These are phyloP conservation scores for Persicaria maculosa DNA, from an alignment of 148 eudicot species.

Conservation along the genomic window DNA sequence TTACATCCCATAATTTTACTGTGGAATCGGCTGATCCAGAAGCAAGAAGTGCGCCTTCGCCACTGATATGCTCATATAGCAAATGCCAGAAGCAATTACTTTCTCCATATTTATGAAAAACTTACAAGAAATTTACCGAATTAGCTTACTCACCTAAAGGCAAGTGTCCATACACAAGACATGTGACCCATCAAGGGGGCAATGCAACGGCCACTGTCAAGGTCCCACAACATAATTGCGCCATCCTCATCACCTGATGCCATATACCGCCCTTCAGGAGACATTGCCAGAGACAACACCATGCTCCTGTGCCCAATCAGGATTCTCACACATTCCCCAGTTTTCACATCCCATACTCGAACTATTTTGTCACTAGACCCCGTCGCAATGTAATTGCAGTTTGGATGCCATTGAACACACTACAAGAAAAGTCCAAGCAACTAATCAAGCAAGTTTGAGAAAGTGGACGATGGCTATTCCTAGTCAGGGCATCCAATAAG, in stretches of 20 bases:
- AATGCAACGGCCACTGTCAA: constrained; percentile 83
- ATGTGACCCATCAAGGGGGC: constrained; percentile 87
- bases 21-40: constrained; percentile 99
- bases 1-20: constrained; percentile 95
- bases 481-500: too few species aligned
- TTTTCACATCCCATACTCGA: constrained; percentile 94
- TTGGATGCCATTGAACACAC: constrained; percentile 98
- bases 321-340: constrained; percentile 88
- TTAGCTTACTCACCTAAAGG: constrained; percentile 53
- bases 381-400: constrained; percentile 98
- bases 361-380: constrained; percentile 99
- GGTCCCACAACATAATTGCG: constrained; percentile 98
- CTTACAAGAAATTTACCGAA: neutral
- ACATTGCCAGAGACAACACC: constrained; percentile 85
- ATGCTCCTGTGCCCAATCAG: constrained; percentile 93
- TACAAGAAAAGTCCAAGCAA: constrained; percentile 24
- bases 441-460: neutral
- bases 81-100: neutral
- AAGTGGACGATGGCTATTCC: neutral
- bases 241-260: constrained; percentile 99
- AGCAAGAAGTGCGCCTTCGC: constrained; percentile 98
- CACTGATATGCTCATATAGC: constrained; percentile 34
- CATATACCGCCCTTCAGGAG: constrained; percentile 99
- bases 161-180: constrained; percentile 94
- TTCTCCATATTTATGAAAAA: neutral